A percentile compares a stretch with the other conserved stretches of the same genome.
These are phyloP conservation scores for Pisolithus tinctorius DNA, from an alignment of 768 basidiomycete genomes.

Conservation along the genomic window DNA sequence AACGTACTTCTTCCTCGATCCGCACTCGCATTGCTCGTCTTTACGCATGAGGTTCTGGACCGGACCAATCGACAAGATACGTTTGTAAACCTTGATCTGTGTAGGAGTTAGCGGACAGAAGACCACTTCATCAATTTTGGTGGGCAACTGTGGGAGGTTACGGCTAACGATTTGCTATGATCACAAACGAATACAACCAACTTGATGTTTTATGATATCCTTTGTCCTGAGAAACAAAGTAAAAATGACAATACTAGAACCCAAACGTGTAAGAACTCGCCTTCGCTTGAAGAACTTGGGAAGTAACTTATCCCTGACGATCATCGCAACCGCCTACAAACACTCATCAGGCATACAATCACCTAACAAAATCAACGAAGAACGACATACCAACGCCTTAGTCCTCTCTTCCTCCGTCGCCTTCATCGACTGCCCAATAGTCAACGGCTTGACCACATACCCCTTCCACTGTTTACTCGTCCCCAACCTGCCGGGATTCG, in stretches of 20 bases:
- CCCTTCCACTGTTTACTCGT: constrained; percentile 69
- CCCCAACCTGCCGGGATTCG: constrained; percentile 76
- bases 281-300: constrained; percentile 82
- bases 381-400: constrained; percentile 39
- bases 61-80: constrained; percentile 53
- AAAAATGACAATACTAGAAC: background rate
- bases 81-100: constrained; percentile 71
- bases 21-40: constrained; percentile 70
- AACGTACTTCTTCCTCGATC: constrained; percentile 48
- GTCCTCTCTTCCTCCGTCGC: constrained; percentile 58
- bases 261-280: constrained; percentile 26
- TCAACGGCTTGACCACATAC: constrained; percentile 63
- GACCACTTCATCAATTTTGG: constrained; percentile 85
- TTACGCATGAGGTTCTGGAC: constrained; percentile 69
- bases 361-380: background rate
- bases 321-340: constrained; percentile 47
- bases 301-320: constrained; percentile 60
- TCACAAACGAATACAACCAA: constrained; percentile 12
- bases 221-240: constrained; percentile 49
- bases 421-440: constrained; percentile 56
- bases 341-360: background rate
- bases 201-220: constrained; percentile 66
- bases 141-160: constrained; percentile 53
- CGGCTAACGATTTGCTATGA: background rate
- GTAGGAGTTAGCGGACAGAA: constrained; percentile 80